Evolutionary conservation across 1,284 basidiomycete genomes (phyloP), one percentile per base, ranked within the genome.

Genomic region (Leccinum huronense): DNA sequence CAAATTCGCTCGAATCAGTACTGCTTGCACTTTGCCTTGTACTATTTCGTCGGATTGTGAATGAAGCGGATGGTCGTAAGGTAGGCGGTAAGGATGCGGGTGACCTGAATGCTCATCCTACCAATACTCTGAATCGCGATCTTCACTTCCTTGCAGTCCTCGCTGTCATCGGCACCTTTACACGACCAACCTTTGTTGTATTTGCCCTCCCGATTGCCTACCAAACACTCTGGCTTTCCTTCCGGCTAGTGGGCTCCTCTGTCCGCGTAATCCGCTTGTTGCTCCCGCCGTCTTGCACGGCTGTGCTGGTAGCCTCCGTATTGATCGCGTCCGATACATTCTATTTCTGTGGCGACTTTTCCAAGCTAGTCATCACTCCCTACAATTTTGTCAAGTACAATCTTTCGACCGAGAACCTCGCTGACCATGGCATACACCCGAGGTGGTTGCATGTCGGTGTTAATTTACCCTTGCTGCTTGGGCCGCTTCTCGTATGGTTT

Each of bases 321-420:
- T 72, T 76, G 61, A 62, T 76, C 59, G 64, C 64, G 6, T 63
- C 65, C 1, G 79, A 80, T 65, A 75, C 74, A 1, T 59, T 67
- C 9, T 78, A 78, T 67, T 80, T 79, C 65, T 67, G 64, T 31
- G 72, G 72, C 8, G 65, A 64, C 57, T 61, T 69, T 57, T 63
- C 56, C 16, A 53, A 61, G 7, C 31, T 67, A 3, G 74, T 77
- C 33, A 23, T 80, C 3, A 77, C 79, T 9, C 79, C 80, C 10
- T 71, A 76, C 53, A 80, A 80, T 63, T 77, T 80, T 59, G 55
- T 80, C 67, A 70, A 67, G 48, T 80, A 80, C 63, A 81, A 80
- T 65, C 57, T 80, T 4, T 73, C 73, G 5, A 63, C 73, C 4
- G 66, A 71, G n/a, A 80, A 80, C 66, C 72, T 79, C 30, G 76